Conservation (phyloP, 148 eudicot genomes). For the Hydrangea macrophylla region DNA sequence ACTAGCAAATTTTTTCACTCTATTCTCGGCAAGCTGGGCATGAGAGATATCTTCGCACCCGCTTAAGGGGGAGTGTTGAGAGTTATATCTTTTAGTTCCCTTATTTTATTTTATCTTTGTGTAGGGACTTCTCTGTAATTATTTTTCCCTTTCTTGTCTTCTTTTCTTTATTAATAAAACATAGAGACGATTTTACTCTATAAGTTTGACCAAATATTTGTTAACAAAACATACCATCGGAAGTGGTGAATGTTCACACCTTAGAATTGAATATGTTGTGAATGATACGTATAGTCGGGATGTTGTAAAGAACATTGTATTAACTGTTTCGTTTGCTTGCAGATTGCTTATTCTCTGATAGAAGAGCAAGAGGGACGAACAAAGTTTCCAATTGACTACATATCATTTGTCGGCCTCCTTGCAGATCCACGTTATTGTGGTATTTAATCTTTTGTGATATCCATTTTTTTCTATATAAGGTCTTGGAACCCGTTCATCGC, state of each 20-base stretch:
- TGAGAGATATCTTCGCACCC: too few species aligned
- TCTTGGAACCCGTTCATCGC: background rate
- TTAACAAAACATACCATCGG: too few species aligned
- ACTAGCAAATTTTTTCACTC: too few species aligned
- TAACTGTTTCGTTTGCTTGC: constrained; percentile 9
- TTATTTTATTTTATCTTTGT: too few species aligned
- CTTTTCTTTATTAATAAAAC: too few species aligned
- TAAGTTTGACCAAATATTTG: too few species aligned
- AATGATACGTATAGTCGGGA: background rate
- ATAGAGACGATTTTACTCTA: too few species aligned
- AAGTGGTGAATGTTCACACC: background rate
- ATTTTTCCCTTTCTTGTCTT: too few species aligned
- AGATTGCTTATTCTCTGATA: constrained; percentile 86
- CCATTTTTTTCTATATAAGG: constrained; percentile 6
- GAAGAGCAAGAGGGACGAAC: constrained; percentile 80
- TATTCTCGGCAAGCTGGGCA: too few species aligned
- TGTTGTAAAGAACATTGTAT: background rate
- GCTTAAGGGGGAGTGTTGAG: too few species aligned
- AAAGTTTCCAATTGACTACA: constrained; percentile 65
- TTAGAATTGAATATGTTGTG: background rate
- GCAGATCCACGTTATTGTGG: constrained; percentile 94
- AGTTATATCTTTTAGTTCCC: too few species aligned
- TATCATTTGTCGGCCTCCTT: constrained; percentile 87
- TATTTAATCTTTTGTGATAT: constrained; percentile 41
- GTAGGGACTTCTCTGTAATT: too few species aligned